Conservation (phyloP, 2,329 filamentous ascomycete species). For the Colletotrichum tofieldiae region DNA sequence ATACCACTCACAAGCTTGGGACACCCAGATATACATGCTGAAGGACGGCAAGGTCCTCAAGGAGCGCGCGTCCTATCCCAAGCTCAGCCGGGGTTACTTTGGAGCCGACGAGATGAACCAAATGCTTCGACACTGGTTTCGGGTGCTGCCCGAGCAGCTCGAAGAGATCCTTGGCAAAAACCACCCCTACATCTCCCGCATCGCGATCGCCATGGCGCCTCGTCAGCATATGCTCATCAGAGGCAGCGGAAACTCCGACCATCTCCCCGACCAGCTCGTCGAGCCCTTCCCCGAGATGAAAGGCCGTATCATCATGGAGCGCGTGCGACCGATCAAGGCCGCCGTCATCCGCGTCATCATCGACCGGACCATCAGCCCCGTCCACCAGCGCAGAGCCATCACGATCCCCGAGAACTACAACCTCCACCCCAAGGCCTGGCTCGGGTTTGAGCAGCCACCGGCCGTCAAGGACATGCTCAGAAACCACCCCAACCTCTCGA, state of each 20-base stretch:
- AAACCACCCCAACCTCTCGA: not conserved
- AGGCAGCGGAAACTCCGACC: not conserved
- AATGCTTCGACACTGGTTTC: conserved; percentile 3
- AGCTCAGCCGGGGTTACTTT: conserved; percentile 9
- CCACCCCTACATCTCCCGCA: conserved; percentile 16
- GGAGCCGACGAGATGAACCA: not conserved
- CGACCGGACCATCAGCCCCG: not conserved
- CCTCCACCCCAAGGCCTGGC: conserved; percentile 23
- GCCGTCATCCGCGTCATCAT: conserved; percentile 11
- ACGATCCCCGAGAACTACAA: conserved; percentile 9
- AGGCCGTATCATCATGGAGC: conserved; percentile 22
- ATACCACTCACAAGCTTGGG: not conserved
- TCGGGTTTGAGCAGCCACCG: conserved; percentile 20
- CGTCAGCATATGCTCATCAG: conserved; percentile 6
- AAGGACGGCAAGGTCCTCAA: conserved; percentile 21
- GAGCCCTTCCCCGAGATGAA: conserved; percentile 17
- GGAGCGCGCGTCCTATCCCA: conserved; percentile 7
- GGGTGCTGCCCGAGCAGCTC: conserved; percentile 15
- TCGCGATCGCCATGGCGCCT: not conserved
- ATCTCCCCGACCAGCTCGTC: not conserved
- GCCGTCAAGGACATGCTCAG: not conserved
- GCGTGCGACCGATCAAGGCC: conserved; percentile 9
- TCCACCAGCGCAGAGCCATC: not conserved
- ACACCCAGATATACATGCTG: conserved; percentile 18
- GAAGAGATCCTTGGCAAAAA: not conserved